These are phyloP conservation scores for Alternaria ventricosa DNA, from an alignment of 2,329 filamentous ascomycete genomes.

Conservation along the genomic window DNA sequence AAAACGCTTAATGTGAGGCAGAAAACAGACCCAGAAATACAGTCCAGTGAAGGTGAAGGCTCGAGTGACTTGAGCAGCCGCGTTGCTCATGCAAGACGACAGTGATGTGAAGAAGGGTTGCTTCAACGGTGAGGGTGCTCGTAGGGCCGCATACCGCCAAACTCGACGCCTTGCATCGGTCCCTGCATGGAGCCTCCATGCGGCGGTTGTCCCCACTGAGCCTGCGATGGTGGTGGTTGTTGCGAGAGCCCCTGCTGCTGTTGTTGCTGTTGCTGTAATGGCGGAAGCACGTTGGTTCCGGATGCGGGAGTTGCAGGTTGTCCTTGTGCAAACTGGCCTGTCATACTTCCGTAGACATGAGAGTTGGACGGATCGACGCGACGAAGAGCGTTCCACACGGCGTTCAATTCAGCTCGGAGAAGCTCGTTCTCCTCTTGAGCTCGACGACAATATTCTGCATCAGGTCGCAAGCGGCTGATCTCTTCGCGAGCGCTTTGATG, in stretches of 20 bases:
- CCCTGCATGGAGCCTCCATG: neutral
- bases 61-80: neutral
- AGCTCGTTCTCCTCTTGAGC: constrained; percentile 56
- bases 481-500: constrained; percentile 51
- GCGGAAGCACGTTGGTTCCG: constrained; percentile 44
- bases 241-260: constrained; percentile 11
- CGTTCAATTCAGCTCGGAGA: constrained; percentile 54
- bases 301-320: constrained; percentile 37
- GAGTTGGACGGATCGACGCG: constrained; percentile 54
- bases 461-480: constrained; percentile 51
- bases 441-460: constrained; percentile 53
- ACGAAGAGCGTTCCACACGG: constrained; percentile 55
- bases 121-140: constrained; percentile 39
- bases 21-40: neutral
- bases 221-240: constrained; percentile 40
- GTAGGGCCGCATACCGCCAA: constrained; percentile 47
- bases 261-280: constrained; percentile 46
- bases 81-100: neutral
- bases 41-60: neutral
- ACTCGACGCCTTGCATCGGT: constrained; percentile 60
- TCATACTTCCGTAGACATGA: constrained; percentile 58
- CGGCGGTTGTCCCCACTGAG: constrained; percentile 44
- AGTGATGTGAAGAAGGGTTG: neutral
- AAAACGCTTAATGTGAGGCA: neutral
- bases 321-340: constrained; percentile 52